Evolutionary conservation across 2,329 filamentous ascomycete genomes (phyloP).

Genomic region (Claviceps sp.): DNA sequence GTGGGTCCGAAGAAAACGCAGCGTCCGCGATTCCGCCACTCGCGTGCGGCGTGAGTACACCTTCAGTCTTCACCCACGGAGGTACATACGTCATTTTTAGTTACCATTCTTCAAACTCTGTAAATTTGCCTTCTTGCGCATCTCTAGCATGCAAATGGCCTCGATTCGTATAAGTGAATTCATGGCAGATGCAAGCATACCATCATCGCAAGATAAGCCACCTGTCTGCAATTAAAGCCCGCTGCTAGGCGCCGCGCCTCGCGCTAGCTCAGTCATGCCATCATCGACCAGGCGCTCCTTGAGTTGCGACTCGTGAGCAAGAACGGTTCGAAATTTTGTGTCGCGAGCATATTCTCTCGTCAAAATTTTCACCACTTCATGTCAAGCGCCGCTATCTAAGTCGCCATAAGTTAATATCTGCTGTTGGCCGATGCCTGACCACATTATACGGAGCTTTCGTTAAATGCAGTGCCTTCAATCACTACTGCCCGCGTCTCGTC

Average conservation of each 20-base stretch:
- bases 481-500: neutral
- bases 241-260: constrained; percentile 20
- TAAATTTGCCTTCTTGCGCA: too few species aligned
- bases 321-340: neutral
- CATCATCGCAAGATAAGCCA: too few species aligned
- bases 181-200: neutral
- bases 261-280: constrained; percentile 13
- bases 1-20: too few species aligned
- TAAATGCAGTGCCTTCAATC: neutral
- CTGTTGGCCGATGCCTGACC: neutral
- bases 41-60: too few species aligned
- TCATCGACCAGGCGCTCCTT: constrained; percentile 8
- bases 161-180: too few species aligned
- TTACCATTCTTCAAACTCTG: too few species aligned
- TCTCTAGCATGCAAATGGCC: too few species aligned
- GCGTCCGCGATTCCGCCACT: too few species aligned
- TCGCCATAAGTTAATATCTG: neutral
- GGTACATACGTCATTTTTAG: too few species aligned
- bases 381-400: neutral
- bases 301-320: neutral
- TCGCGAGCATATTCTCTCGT: neutral
- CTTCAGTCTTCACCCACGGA: too few species aligned
- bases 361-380: neutral
- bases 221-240: constrained; percentile 6
- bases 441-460: neutral